Evolutionary conservation across 306 rosid species (phyloP), one percentile per base, ranked within the genome.

Genomic region (Datisca glomerata): DNA sequence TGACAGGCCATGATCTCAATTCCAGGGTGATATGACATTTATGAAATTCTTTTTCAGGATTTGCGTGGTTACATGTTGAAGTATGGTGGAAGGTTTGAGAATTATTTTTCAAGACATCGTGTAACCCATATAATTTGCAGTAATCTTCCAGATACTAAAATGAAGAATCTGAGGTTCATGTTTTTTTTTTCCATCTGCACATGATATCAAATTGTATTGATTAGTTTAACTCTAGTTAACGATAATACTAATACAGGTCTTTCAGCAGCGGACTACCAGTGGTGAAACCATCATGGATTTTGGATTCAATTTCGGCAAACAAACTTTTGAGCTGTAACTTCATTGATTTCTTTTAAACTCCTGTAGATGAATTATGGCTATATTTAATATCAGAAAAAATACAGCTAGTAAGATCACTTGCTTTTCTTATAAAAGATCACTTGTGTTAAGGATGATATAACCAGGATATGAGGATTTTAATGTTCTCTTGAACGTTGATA

Each of bases 61-160:
- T 62, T 87, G 69, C 75, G 86, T 21, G 63, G 73, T 36, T 87
- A 63, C 70, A 87, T 83, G 97, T 33, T 77, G 45, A 72, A 73
- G 53, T 64, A 67, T 50, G 97, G 94, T 63, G 93, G 97, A 49
- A 65, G 69, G 66, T 74, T 74, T 55, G 85, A 87, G 74, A 87
- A 87, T 53, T 87, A 87, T 70, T 87, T 83, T 78, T 76, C 93
- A 6, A 79, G 89, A 43, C 71, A 45, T 42, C 65, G 54, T 6
- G 93, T 87, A 8, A 76, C 97, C 22, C 97, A 87, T 65, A 83
- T 87, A 31, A 84, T 87, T 24, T 87, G 94, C 80, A 76, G 73
- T 49, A 83, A 80, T 73, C 94, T 87, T 33, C 72, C 94, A 12
- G 55, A 76, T 46, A 72, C 73, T 56, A 87, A 87, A 72, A 47